A percentile compares a stretch with the other conserved stretches of the same genome.
phyloP scores from a whole-genome alignment of 2,329 filamentous ascomycete genomes.

The Paecilomyces dactylethromorphus region DNA sequence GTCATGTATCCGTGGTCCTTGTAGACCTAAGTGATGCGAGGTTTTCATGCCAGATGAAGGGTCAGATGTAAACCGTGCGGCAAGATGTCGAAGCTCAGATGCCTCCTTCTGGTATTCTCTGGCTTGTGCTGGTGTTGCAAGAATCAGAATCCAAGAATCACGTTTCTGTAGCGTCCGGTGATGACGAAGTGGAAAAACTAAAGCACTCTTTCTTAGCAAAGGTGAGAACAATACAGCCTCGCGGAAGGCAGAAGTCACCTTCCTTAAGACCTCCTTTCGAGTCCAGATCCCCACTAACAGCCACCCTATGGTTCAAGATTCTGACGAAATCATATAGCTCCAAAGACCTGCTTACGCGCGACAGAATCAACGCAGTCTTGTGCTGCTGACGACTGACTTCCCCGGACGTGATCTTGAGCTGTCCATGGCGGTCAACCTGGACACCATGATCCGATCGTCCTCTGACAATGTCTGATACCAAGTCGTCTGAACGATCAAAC shows the following conservation, averaged over 20 bases:
- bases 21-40: background rate
- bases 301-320: constrained; percentile 7
- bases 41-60: background rate
- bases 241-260: constrained; percentile 2
- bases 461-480: constrained; percentile 11
- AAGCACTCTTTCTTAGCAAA: background rate
- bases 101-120: constrained; percentile 12
- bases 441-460: constrained; percentile 5
- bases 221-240: background rate
- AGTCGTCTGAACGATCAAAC: background rate
- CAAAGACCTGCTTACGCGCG: constrained; percentile 9
- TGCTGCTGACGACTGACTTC: constrained; percentile 8
- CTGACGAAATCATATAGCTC: constrained; percentile 12
- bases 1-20: constrained; percentile 4
- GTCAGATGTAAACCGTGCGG: constrained; percentile 6
- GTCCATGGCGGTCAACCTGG: constrained; percentile 7
- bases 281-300: constrained; percentile 7
- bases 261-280: constrained; percentile 9
- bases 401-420: constrained; percentile 7
- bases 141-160: constrained; percentile 13
- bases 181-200: constrained; percentile 14
- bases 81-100: constrained; percentile 7
- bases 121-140: constrained; percentile 12
- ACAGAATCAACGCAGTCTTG: constrained; percentile 12
- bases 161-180: constrained; percentile 9